Evolutionary conservation across 2,329 filamentous ascomycete species (phyloP), one percentile per base, ranked within the genome.

Genomic region (Diaporthe velutina): DNA sequence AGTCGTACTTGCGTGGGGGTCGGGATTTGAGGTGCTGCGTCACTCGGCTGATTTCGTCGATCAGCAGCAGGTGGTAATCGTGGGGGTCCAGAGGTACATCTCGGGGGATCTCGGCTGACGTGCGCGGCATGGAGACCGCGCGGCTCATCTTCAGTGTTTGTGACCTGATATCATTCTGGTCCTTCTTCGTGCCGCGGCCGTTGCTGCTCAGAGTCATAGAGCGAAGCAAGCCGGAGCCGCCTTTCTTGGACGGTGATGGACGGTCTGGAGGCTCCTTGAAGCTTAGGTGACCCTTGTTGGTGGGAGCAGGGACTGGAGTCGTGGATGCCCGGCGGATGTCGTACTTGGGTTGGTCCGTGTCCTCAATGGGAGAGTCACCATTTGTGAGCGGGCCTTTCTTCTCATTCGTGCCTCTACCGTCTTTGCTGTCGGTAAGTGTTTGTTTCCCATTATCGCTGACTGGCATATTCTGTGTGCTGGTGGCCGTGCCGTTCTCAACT

Each of bases 11-110:
- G 73, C 91, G 92, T 0, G 88, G 86, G 2, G 90, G 88, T 6
- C 87, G 83, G 58, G 86, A 82, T 25, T 90, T 88, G 45, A 94
- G 85, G 80, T 97, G 90, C 64, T 89, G 85, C 1, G 91, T 90
- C 1, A 94, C 90, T 35, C 86, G 87, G 19, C 90, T 87, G 73
- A 98, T 97, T 77, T 94, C 92, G 45, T 91, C 88, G 2, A 94
- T 91, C 13, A 98, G 91, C 6, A 95, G 85, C 48, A 92, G 87
- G 61, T 90, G 89, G 45, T 92, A 90, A 22, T 91, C 86, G 12
- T 86, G 81, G 15, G 86, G 81, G 64, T 86, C 84, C 0, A 79
- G 78, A 0, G 88, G 88, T 2, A 89, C 79, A 9, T 81, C 78
- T 2, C 82, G 79, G 5, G 83, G 82, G 1, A 83, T 78, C 64